Base-by-base conservation (phyloP, 23 red algal species). In the Gracilaria vermiculophylla region DNA sequence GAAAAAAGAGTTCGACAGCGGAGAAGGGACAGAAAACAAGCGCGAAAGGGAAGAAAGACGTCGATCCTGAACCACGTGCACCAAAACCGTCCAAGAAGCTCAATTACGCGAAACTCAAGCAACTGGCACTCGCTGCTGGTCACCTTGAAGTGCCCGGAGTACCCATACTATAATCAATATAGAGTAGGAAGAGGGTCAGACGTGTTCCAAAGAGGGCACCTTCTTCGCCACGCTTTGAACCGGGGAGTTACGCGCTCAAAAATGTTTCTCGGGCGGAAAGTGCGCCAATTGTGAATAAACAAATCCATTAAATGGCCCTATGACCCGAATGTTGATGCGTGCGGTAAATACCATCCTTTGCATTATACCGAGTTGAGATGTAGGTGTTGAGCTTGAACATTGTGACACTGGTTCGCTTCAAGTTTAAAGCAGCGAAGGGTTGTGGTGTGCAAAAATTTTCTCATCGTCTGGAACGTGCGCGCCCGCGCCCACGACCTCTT, bases 41-140 rank as follows among this genome's bases (percentile, higher is more conserved):
- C 20, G 33, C 29, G 24, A 90, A 72, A 52, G 81, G 71, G 5
- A 67, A 70, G 51, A 72, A 94, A 45, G 70, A 83, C 33, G 92
- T 58, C 23, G 49, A 55, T 51, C 4, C 50, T 27, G 77, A 75
- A 70, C 78, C 80, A 39, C 44, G 60, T 20, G 48, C 61, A 29
- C 85, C 81, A 23, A 95, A 95, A 58, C 57, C 79, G 28, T 95
- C 92, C 12, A 95, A 89, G 58, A 95, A 95, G 60, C 71, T 95
- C 28, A 95, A 95, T 49, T 95, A 95, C 55, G 53, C 80, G 24
- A 77, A 80, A 69, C 77, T 95, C 11, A 73, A 73, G 20, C 67
- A 73, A 24, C 32, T 73, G 39, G 67, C 67, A 37, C 36, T 73
- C 23, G 67, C 67, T 27, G 67, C 67, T 44, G 67, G 67, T 31